Percentiles rank a stretch among this genome's conserved stretches.
These are phyloP conservation scores for Rhypophila decipiens DNA, from an alignment of 495 filamentous ascomycete genomes.

Conservation along the genomic window DNA sequence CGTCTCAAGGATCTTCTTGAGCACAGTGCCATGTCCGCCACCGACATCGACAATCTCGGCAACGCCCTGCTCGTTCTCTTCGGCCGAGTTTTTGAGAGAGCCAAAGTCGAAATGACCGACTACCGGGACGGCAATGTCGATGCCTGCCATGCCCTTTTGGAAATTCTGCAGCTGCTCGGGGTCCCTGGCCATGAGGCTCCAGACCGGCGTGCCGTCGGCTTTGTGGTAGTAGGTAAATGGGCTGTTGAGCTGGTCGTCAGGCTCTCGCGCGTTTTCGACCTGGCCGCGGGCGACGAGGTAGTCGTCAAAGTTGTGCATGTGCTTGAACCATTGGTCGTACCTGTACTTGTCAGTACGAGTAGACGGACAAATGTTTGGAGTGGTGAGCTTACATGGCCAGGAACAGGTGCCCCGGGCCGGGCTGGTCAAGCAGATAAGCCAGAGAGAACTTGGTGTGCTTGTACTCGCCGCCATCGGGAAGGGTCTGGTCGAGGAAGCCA, in stretches of 20 bases:
- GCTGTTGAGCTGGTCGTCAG: slow-evolving; percentile 12
- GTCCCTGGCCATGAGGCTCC: slow-evolving; percentile 15
- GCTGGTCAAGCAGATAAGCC: slow-evolving; percentile 9
- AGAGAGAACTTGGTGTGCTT: slow-evolving; percentile 16
- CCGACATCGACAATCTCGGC: slow-evolving; percentile 16
- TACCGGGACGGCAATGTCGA: slow-evolving; percentile 17
- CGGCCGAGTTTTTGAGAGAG: slow-evolving; percentile 3
- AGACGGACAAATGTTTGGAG: too few relatives aligned
- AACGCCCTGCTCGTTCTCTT: slow-evolving; percentile 8
- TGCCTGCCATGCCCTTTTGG: slow-evolving; percentile 14
- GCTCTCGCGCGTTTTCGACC: slow-evolving; percentile 7
- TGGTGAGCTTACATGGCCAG: slow-evolving; percentile 1
- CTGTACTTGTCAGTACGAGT: neutral
- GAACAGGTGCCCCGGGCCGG: slow-evolving; percentile 15
- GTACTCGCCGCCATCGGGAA: slow-evolving; percentile 5
- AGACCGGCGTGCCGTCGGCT: slow-evolving; percentile 13
- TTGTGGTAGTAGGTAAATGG: slow-evolving; percentile 9
- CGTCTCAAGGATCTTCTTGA: slow-evolving; percentile 14
- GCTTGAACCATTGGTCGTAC: slow-evolving; percentile 17
- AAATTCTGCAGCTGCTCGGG: slow-evolving; percentile 12
- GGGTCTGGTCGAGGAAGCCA: slow-evolving; percentile 19
- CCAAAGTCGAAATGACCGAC: slow-evolving; percentile 18
- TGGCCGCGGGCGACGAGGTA: slow-evolving; percentile 14
- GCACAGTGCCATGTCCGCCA: slow-evolving; percentile 12
- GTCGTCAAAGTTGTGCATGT: slow-evolving; percentile 14